Conservation (phyloP, 148 eudicot genomes). For the Diospyros kaki region DNA sequence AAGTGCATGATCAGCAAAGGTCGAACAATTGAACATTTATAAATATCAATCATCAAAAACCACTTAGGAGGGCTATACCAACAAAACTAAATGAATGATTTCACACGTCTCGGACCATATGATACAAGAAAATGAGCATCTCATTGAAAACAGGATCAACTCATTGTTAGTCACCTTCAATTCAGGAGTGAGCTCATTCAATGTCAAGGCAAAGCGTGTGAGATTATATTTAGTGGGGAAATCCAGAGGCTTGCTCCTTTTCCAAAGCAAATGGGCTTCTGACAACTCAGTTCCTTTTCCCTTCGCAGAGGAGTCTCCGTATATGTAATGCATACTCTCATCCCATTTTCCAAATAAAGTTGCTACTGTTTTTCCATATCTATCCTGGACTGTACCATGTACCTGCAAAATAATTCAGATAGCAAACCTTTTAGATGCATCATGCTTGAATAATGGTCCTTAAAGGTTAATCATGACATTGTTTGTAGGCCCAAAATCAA, state of each 20-base stretch:
- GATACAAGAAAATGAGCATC: not conserved
- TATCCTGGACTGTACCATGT: conserved; percentile 86
- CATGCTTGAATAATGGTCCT: not conserved
- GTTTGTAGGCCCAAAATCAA: conserved; percentile 4
- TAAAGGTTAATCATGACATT: not conserved
- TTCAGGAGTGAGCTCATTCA: conserved; percentile 86
- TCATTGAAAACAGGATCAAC: not conserved
- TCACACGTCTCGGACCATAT: not conserved
- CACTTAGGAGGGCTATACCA: not conserved
- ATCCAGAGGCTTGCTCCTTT: conserved; percentile 71
- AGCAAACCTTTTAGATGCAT: not conserved
- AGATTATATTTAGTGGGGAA: conserved; percentile 87
- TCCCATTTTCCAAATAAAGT: conserved; percentile 97
- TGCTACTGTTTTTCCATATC: conserved; percentile 77
- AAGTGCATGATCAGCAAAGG: not conserved
- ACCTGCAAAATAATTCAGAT: conserved; percentile 52
- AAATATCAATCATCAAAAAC: not conserved
- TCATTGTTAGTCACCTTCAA: conserved; percentile 14
- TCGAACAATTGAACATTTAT: not conserved
- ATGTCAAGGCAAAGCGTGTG: conserved; percentile 88
- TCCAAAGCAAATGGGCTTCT: conserved; percentile 83
- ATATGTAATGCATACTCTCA: conserved; percentile 88
- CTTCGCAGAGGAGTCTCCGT: conserved; percentile 70
- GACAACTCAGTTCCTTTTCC: conserved; percentile 60
- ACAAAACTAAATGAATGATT: not conserved